These are phyloP conservation scores for Omphalea diandra DNA, from an alignment of 441 rosid genomes.

Conservation along the genomic window DNA sequence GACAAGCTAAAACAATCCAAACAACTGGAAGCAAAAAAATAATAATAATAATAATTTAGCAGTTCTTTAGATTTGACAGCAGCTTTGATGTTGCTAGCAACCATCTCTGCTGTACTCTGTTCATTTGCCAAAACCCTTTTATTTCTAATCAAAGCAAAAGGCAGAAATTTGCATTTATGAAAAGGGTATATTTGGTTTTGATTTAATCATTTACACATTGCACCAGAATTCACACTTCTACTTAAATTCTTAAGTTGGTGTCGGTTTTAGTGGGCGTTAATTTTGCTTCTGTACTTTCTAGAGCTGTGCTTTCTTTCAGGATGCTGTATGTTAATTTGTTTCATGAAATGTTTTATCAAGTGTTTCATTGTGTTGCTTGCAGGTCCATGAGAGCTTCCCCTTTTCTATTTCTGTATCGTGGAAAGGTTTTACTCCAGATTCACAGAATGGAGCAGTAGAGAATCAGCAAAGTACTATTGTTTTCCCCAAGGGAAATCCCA, in stretches of 20 bases:
- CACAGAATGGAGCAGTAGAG: constrained; percentile 31
- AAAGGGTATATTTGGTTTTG: neutral
- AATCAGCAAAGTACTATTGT: constrained; percentile 45
- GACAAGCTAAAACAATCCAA: no score
- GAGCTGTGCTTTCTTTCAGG: neutral
- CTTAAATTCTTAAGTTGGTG: neutral
- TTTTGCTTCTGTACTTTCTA: neutral
- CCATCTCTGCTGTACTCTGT: no score
- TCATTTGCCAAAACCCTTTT: no score
- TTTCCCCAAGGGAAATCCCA: constrained; percentile 49
- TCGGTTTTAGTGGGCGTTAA: neutral
- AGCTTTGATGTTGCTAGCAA: no score
- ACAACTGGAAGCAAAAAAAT: no score
- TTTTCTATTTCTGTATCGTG: constrained; percentile 68
- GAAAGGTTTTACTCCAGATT: constrained; percentile 64
- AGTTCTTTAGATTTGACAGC: no score
- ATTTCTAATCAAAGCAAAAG: no score
- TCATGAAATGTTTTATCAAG: no score
- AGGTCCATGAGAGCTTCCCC: constrained; percentile 97
- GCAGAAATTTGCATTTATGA: no score
- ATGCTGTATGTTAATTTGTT: neutral
- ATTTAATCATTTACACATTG: neutral
- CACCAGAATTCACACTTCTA: neutral
- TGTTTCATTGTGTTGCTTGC: constrained; percentile 13
- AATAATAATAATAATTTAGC: no score